These are phyloP conservation scores for Neofusicoccum kwambonambiense DNA, from an alignment of 2,329 filamentous ascomycete genomes.

Conservation along the genomic window DNA sequence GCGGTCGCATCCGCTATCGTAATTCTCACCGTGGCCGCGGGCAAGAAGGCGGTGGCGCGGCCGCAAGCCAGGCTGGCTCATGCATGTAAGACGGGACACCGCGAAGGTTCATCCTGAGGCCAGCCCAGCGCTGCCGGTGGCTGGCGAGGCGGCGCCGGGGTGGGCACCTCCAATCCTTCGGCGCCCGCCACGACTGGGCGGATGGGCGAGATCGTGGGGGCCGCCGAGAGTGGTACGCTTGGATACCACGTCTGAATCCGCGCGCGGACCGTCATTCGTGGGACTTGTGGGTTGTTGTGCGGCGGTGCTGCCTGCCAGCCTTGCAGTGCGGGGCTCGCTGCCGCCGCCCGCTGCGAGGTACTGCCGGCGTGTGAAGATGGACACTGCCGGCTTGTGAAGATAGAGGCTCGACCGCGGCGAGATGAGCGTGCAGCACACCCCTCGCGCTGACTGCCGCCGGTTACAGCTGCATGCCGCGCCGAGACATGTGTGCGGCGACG, in stretches of 20 bases:
- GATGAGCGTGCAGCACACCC: too few species aligned
- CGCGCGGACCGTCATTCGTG: constrained; percentile 17
- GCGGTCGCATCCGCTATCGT: background rate
- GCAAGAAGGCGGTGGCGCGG: background rate
- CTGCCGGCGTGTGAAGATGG: background rate
- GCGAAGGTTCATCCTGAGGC: background rate
- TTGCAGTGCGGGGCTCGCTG: background rate
- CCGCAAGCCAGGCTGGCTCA: background rate
- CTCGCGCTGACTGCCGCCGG: too few species aligned
- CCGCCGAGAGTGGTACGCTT: background rate
- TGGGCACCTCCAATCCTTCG: background rate
- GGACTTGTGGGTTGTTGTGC: background rate
- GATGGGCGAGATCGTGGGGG: background rate
- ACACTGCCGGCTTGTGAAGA: too few species aligned
- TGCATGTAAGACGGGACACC: constrained; percentile 6
- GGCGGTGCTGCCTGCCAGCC: background rate
- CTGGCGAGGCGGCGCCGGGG: background rate
- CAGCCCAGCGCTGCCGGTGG: background rate
- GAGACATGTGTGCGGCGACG: too few species aligned
- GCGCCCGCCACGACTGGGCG: background rate
- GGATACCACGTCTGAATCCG: background rate
- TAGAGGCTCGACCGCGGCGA: too few species aligned
- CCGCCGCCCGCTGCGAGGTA: background rate
- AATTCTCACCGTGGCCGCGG: background rate
- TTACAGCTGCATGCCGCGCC: too few species aligned